Conservation (phyloP, 2,329 filamentous ascomycete genomes). For the Xylaria hypoxylon region DNA sequence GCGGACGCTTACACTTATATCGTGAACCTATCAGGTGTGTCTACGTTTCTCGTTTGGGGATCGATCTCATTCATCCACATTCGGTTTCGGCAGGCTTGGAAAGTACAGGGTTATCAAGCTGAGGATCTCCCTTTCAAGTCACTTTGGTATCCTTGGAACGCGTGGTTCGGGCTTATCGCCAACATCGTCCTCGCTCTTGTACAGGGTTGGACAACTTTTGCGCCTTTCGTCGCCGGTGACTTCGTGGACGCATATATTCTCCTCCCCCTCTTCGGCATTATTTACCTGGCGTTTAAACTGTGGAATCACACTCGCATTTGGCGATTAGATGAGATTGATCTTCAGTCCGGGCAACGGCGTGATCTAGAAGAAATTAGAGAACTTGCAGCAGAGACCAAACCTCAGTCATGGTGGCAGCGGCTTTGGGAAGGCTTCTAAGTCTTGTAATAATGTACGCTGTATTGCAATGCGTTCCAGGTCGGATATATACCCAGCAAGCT, state of each 20-base stretch:
- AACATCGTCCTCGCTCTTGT: conserved; percentile 71
- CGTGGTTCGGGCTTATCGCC: conserved; percentile 68
- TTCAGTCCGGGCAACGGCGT: conserved; percentile 65
- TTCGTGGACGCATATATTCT: conserved; percentile 74
- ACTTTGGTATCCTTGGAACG: conserved; percentile 66
- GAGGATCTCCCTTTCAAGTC: conserved; percentile 68
- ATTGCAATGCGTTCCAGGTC: background rate
- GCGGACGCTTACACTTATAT: conserved; percentile 75
- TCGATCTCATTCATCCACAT: conserved; percentile 78
- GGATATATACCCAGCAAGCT: conserved; percentile 25
- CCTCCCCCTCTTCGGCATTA: conserved; percentile 68
- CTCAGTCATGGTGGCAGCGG: conserved; percentile 57
- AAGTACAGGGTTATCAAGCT: conserved; percentile 65
- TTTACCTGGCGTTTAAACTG: conserved; percentile 67
- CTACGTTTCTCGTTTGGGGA: conserved; percentile 79
- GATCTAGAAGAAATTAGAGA: conserved; percentile 64
- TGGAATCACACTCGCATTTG: conserved; percentile 65
- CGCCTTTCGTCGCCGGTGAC: conserved; percentile 67
- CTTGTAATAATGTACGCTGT: background rate
- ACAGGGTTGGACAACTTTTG: conserved; percentile 70
- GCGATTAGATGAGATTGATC: conserved; percentile 64
- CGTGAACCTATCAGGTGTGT: conserved; percentile 76
- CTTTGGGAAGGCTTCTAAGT: conserved; percentile 57
- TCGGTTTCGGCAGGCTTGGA: conserved; percentile 75
- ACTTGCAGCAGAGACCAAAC: conserved; percentile 45